phyloP scores from a whole-genome alignment of 495 filamentous ascomycete species.

The Terfezia claveryi region DNA sequence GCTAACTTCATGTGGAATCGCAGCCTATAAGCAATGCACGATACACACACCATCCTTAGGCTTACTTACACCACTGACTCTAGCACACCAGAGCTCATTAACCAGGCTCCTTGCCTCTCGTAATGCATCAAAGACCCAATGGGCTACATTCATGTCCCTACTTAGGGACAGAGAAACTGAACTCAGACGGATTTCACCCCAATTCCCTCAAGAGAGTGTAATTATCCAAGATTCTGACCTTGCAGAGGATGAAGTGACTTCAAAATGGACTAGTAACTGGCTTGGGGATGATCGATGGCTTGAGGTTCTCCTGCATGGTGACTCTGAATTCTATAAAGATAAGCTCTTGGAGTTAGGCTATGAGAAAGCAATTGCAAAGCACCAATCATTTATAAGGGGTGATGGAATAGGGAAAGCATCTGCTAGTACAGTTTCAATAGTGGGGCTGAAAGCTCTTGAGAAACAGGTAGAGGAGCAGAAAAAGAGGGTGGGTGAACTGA shows the following conservation, averaged over 20 bases:
- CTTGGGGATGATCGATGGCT: conserved; percentile 17
- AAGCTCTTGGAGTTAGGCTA: conserved; percentile 15
- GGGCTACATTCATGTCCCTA: conserved; percentile 12
- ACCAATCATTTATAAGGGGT: neutral
- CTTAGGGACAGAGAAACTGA: conserved; percentile 11
- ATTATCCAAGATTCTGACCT: neutral
- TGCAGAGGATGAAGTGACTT: conserved; percentile 9
- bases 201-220: neutral
- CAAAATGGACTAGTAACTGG: conserved; percentile 19
- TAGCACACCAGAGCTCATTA: conserved; percentile 8
- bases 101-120: conserved; percentile 8
- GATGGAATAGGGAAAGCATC: conserved; percentile 2
- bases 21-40: conserved; percentile 14
- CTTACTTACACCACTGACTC: conserved; percentile 6
- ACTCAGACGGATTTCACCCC: neutral
- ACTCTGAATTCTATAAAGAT: conserved; percentile 13
- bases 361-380: conserved; percentile 12
- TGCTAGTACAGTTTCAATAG: neutral
- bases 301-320: conserved; percentile 14
- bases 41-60: conserved; percentile 4
- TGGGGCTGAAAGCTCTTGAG: conserved; percentile 12
- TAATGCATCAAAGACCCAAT: conserved; percentile 14
- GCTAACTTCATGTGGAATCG: neutral
- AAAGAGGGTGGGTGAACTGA: conserved; percentile 9
- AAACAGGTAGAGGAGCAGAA: conserved; percentile 16